Base-by-base conservation (phyloP, 768 basidiomycete genomes). In the Phylloporus rhodoxanthus region DNA sequence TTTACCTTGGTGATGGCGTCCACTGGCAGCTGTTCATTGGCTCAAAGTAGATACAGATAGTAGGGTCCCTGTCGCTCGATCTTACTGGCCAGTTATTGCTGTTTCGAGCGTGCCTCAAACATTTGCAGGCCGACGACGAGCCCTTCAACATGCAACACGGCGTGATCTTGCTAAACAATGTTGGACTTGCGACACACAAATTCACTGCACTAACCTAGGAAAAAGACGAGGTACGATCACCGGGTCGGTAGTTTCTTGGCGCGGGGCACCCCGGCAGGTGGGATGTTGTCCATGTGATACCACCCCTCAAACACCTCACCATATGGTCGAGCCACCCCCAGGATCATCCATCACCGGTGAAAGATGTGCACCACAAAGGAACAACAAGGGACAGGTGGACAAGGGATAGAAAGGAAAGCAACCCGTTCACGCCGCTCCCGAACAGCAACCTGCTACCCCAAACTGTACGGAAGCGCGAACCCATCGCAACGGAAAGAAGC, bases 1-100 rank as follows among this genome's bases (percentile, higher is more conserved):
- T 30, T 39, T 55, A 19, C 63, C 63, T 11, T 63, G 43, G 57
- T 30, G 17, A 26, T 11, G 5, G 2, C n/a, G 7, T 19, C 36
- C 36, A 36, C 34, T 36, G n/a, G 1, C n/a, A n/a, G n/a, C n/a
- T n/a, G n/a, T n/a, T 26, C 7, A 26, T 26, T 8, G 26, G 8
- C 26, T 26, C 7, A 32, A 21, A 15, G 11, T n/a, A 11, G 30
- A 23, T 37, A 19, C 20, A 32, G 20, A 33, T 26, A 8, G 25
- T 34, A 34, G 2, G 30, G 33, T 34, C 7, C 7, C 7, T 26
- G 26, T 26, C 7, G 2, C 19, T 7, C 11, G 21, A 5, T 32
- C 32, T 32, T 8, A 13, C 10, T 29, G 6, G 23, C 23, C 23
- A 8, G 9, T 29, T 8, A 29, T 11, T 30, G 14, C 19, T 19